phyloP scores from a whole-genome alignment of 805 yeast genomes.

The Yamadazyma endophytica region DNA sequence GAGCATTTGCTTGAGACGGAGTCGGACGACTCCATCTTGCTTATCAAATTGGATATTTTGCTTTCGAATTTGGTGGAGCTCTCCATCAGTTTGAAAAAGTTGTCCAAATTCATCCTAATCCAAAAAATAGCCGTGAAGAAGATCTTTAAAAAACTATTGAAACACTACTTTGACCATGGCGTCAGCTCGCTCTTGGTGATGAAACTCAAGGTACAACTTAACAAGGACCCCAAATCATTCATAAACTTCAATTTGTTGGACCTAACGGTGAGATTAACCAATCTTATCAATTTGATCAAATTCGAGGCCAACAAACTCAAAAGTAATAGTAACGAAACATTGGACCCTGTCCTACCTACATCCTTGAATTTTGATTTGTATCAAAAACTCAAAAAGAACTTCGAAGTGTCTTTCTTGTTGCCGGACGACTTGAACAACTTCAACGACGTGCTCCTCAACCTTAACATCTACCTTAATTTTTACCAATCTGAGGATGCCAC shows the following conservation, averaged over 20 bases:
- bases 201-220: conserved; percentile 28
- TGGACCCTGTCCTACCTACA: not conserved
- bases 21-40: conserved; percentile 9
- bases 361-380: conserved; percentile 28
- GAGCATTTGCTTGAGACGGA: conserved; percentile 6
- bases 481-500: conserved; percentile 9
- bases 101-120: conserved; percentile 65
- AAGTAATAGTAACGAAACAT: not conserved
- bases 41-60: conserved; percentile 14
- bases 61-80: conserved; percentile 35
- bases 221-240: conserved; percentile 51
- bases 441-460: conserved; percentile 29
- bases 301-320: conserved; percentile 11
- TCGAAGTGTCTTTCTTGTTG: conserved; percentile 25
- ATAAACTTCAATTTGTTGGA: conserved; percentile 56
- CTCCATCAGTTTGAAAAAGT: conserved; percentile 51
- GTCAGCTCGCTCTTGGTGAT: conserved; percentile 19
- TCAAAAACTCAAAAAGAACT: conserved; percentile 32
- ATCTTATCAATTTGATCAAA: conserved; percentile 15
- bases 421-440: conserved; percentile 30
- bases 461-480: conserved; percentile 26
- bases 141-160: conserved; percentile 64
- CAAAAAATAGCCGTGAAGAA: conserved; percentile 74
- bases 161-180: conserved; percentile 33
- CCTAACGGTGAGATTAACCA: conserved; percentile 56